A percentile compares a stretch with the other conserved stretches of the same genome.
These are phyloP conservation scores for Populus alba DNA, from an alignment of 345 rosid species.

Conservation along the genomic window DNA sequence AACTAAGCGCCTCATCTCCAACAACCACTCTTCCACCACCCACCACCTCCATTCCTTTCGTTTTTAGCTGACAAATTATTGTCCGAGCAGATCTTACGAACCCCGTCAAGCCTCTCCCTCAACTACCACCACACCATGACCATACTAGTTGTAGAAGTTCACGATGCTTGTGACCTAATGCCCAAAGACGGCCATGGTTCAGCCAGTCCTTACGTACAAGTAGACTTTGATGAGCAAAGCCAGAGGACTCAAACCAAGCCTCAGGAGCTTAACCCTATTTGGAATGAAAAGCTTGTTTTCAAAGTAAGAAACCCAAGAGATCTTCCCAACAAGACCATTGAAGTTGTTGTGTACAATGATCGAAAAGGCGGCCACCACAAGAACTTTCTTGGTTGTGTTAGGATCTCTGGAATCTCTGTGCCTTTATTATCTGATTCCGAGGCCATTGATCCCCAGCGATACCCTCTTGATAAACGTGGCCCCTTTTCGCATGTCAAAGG, in stretches of 20 bases:
- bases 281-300: slow-evolving; percentile 74
- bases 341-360: slow-evolving; percentile 58
- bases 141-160: slow-evolving; percentile 67
- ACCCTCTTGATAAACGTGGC: slow-evolving; percentile 82
- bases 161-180: slow-evolving; percentile 72
- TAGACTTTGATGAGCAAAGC: slow-evolving; percentile 51
- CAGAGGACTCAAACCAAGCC: slow-evolving; percentile 62
- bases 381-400: slow-evolving; percentile 78
- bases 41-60: slow-evolving; percentile 7
- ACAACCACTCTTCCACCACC: slow-evolving; percentile 17
- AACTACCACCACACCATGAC: slow-evolving; percentile 40
- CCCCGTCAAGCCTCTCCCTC: background rate
- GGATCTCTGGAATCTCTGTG: slow-evolving; percentile 61
- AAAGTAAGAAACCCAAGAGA: slow-evolving; percentile 37
- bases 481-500: slow-evolving; percentile 73
- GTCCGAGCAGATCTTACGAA: background rate
- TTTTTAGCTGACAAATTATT: background rate
- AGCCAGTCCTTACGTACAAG: slow-evolving; percentile 68
- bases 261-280: slow-evolving; percentile 66
- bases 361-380: slow-evolving; percentile 41
- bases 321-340: slow-evolving; percentile 46
- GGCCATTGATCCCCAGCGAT: slow-evolving; percentile 51
- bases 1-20: slow-evolving; percentile 19
- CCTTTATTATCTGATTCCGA: slow-evolving; percentile 53
- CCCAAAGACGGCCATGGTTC: slow-evolving; percentile 86